Evolutionary conservation across 768 basidiomycete genomes (phyloP), one percentile per base, ranked within the genome.

Genomic region (Sporobolomyces pararoseus): DNA sequence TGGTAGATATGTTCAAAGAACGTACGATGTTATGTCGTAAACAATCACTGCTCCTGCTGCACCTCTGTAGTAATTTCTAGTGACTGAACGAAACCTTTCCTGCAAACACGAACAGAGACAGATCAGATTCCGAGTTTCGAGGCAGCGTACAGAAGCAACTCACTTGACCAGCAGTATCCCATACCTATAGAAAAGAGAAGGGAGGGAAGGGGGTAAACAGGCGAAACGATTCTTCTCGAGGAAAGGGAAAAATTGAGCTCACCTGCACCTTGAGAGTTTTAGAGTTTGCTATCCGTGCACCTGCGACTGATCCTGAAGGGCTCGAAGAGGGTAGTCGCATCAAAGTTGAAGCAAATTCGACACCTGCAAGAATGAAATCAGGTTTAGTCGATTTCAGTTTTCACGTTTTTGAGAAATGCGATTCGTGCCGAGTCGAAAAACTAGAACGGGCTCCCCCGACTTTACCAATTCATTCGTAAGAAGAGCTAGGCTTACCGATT

Each of bases 321-420:
- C 68, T 49, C 7, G 71, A 62, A 1, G 75, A 72, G 3, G 76
- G 94, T 29, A 98, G 84, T 76, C 88, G 89, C 68, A 99, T 86
- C 0, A 92, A 93, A 75, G 93, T 84, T 78, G 92, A 95, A 23
- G 92, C 92, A 79, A 99, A 98, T 78, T 98, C 96, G 34, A 99
- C 96, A 14, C 95, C 71, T 72, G 49, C 2, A 23, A 2, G 10
- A 51, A 7, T 2, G 21, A 5, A n/a, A 53, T 35, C 4, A 21
- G 55, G 25, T 42, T n/a, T n/a, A n/a, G n/a, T n/a, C n/a, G n/a
- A n/a, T n/a, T n/a, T n/a, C n/a, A n/a, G n/a, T n/a, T n/a, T n/a
- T n/a, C n/a, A n/a, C n/a, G n/a, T n/a, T n/a, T n/a, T n/a, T n/a
- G n/a, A n/a, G n/a, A n/a, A n/a, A n/a, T n/a, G n/a, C n/a, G n/a